These are phyloP conservation scores for Solanum chiquidenum DNA, from an alignment of 257 asterid genomes.

Conservation along the genomic window DNA sequence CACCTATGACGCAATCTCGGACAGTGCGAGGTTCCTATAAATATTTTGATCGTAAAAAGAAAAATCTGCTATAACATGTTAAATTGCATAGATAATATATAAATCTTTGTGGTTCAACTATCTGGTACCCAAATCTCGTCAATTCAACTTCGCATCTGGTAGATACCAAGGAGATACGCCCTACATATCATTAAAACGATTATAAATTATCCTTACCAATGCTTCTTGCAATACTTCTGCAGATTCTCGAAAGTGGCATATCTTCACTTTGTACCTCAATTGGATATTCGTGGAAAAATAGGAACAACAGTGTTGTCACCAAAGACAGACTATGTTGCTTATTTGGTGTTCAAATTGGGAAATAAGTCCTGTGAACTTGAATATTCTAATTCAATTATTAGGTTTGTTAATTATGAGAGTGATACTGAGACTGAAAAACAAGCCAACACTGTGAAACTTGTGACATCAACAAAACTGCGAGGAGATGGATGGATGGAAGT, in stretches of 20 bases:
- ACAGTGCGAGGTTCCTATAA: not conserved
- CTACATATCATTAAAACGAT: not conserved
- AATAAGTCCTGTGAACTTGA: slow-evolving; percentile 25
- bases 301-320: slow-evolving; percentile 20
- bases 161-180: not conserved
- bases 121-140: not conserved
- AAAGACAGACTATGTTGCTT: slow-evolving; percentile 38
- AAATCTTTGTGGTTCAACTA: not conserved
- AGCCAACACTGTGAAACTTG: not conserved
- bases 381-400: slow-evolving; percentile 21
- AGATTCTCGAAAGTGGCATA: slow-evolving; percentile 26
- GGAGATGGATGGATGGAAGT: slow-evolving; percentile 49
- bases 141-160: not conserved
- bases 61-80: not conserved
- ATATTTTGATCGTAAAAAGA: too few relatives aligned
- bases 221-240: not conserved
- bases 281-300: slow-evolving; percentile 37
- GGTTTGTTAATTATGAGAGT: slow-evolving; percentile 4
- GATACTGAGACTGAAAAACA: not conserved
- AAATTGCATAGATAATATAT: too few relatives aligned
- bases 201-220: not conserved
- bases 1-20: not conserved
- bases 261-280: not conserved
- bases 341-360: slow-evolving; percentile 30
- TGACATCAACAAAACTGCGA: not conserved